Conservation (phyloP, 1,284 basidiomycete genomes). For the Cryptococcus sp. region DNA sequence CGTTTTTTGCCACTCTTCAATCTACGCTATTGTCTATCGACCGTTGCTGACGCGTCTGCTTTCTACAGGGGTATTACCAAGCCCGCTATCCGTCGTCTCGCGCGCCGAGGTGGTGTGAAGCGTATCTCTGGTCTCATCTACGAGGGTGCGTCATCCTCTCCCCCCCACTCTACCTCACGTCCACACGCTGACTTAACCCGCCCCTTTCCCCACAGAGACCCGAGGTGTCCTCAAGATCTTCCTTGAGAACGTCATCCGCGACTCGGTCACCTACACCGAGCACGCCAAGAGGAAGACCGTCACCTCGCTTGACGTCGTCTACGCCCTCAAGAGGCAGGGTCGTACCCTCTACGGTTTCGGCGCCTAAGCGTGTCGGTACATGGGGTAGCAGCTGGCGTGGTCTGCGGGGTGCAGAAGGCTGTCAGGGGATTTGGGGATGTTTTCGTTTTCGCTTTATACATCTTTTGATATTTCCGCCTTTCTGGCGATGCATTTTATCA, state of each 20-base stretch:
- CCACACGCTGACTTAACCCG: neutral
- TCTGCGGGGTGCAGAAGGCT: neutral
- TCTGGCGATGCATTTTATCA: neutral
- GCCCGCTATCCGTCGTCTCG: conserved; percentile 86
- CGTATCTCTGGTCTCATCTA: conserved; percentile 86
- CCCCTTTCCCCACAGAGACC: conserved; percentile 57
- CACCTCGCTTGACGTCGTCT: conserved; percentile 72
- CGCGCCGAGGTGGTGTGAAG: conserved; percentile 90
- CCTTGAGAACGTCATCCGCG: conserved; percentile 66
- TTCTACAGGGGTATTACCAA: conserved; percentile 63
- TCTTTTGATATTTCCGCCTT: neutral
- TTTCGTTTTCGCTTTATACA: conserved; percentile 2
- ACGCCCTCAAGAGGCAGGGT: conserved; percentile 83
- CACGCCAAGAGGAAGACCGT: conserved; percentile 89
- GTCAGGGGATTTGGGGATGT: neutral
- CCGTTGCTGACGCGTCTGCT: neutral
- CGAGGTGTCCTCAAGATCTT: conserved; percentile 76
- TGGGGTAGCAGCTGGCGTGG: too few relatives aligned
- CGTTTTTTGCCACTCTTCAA: conserved; percentile 3
- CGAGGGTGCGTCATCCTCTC: conserved; percentile 52
- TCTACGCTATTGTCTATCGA: neutral
- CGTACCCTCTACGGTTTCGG: conserved; percentile 82
- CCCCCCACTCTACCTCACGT: neutral
- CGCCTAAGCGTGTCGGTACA: conserved; percentile 49
- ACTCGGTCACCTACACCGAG: conserved; percentile 82